phyloP scores from a whole-genome alignment of 768 basidiomycete genomes.

The Tylopilus sp. region DNA sequence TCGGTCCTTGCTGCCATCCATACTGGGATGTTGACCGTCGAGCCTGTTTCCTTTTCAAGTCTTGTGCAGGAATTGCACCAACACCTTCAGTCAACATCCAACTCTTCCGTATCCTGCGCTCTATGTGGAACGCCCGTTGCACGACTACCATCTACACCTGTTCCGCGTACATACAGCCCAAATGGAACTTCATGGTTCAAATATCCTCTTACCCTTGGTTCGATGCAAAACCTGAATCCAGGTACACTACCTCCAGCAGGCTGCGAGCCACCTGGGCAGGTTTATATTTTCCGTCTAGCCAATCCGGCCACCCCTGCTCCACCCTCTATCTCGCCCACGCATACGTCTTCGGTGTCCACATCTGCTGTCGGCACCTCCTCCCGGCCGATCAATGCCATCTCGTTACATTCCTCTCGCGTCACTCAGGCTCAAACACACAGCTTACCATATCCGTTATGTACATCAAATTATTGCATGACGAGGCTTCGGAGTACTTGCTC shows the following conservation, averaged over 20 bases:
- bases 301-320: conserved; percentile 23
- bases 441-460: conserved; percentile 65
- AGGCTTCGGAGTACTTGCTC: conserved; percentile 85
- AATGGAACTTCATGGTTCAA: conserved; percentile 64
- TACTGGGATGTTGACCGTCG: conserved; percentile 81
- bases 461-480: conserved; percentile 80
- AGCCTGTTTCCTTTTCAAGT: conserved; percentile 67
- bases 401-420: conserved; percentile 39
- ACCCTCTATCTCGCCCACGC: conserved; percentile 17
- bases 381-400: conserved; percentile 27
- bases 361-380: conserved; percentile 28
- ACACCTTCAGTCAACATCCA: conserved; percentile 43
- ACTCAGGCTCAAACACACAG: conserved; percentile 23
- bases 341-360: conserved; percentile 31
- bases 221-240: conserved; percentile 13
- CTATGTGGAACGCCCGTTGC: conserved; percentile 63
- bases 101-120: conserved; percentile 61
- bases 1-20: conserved; percentile 83
- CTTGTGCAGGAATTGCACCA: conserved; percentile 54
- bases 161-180: conserved; percentile 32
- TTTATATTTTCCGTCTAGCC: conserved; percentile 68
- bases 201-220: conserved; percentile 41
- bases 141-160: conserved; percentile 40
- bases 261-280: conserved; percentile 37
- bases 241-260: conserved; percentile 28